Percentiles rank a stretch among this genome's conserved stretches.
Conservation (phyloP, 371 early-diverging fungal genomes). For the Lichtheimia ornata region DNA sequence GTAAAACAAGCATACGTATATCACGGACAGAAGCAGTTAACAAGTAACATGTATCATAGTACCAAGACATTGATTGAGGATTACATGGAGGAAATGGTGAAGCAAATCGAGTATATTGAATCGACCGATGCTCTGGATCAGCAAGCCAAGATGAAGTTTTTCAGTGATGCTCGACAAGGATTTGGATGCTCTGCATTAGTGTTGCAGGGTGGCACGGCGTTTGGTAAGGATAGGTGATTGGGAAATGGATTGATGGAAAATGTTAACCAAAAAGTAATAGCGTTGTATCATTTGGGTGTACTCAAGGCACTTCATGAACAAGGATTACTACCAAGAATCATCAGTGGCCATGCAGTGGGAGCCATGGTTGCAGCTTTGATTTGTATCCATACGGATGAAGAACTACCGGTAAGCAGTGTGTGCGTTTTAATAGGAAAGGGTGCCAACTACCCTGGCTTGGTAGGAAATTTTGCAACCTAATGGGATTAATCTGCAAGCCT, state of each 20-base stretch:
- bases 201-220: constrained; percentile 72
- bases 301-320: constrained; percentile 70
- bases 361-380: constrained; percentile 74
- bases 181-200: constrained; percentile 75
- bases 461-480: constrained; percentile 61
- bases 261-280: constrained; percentile 18
- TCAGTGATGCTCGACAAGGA: constrained; percentile 65
- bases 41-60: constrained; percentile 19
- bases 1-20: constrained; percentile 14
- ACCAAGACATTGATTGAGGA: constrained; percentile 74
- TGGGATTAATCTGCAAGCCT: constrained; percentile 67
- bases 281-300: constrained; percentile 74
- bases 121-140: constrained; percentile 45
- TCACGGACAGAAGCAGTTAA: neutral
- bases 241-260: neutral
- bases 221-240: constrained; percentile 36
- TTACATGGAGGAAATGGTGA: constrained; percentile 66
- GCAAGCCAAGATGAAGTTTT: constrained; percentile 67
- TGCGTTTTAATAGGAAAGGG: too few relatives aligned
- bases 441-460: too few relatives aligned
- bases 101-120: constrained; percentile 62
- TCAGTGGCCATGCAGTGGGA: constrained; percentile 74
- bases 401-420: constrained; percentile 54
- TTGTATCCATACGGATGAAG: constrained; percentile 71
- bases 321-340: constrained; percentile 68